These are phyloP conservation scores for Aspergillus eucalypticola DNA, from an alignment of 2,329 filamentous ascomycete species.

Conservation along the genomic window DNA sequence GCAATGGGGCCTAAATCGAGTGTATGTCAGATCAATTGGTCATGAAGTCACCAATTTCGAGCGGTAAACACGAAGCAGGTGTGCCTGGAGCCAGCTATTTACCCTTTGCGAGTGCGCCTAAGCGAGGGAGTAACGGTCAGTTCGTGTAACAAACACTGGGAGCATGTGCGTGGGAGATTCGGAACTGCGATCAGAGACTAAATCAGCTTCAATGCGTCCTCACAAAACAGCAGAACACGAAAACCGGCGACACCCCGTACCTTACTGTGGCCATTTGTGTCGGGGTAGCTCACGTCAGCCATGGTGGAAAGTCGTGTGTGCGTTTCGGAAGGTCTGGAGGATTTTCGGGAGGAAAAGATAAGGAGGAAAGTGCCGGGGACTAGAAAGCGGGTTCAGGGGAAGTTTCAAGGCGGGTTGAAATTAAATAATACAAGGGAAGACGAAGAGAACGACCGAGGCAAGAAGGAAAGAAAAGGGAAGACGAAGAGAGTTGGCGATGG, in stretches of 20 bases:
- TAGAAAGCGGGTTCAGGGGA: conserved; percentile 11
- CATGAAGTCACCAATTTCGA: neutral
- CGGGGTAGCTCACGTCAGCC: conserved; percentile 42
- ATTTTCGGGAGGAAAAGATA: conserved; percentile 12
- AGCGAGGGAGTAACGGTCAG: conserved; percentile 1
- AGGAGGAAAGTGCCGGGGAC: conserved; percentile 11
- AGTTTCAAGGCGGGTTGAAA: neutral
- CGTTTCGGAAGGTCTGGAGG: conserved; percentile 18
- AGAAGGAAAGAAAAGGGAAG: conserved; percentile 13
- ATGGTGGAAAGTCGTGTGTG: conserved; percentile 24
- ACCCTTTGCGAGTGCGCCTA: conserved; percentile 5
- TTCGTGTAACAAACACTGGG: neutral
- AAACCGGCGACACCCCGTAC: conserved; percentile 25
- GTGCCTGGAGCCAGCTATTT: neutral
- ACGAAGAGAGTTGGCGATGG: conserved; percentile 8
- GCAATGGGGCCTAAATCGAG: conserved; percentile 53
- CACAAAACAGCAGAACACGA: neutral
- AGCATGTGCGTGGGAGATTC: neutral
- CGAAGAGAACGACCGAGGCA: conserved; percentile 4
- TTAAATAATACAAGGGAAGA: conserved; percentile 8
- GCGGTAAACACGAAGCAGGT: neutral
- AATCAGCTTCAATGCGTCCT: conserved; percentile 9
- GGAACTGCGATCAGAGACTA: neutral
- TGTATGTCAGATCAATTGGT: conserved; percentile 20
- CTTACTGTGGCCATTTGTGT: conserved; percentile 42